Conservation (phyloP, 129 eudicot genomes). For the Helianthus tuberosus region DNA sequence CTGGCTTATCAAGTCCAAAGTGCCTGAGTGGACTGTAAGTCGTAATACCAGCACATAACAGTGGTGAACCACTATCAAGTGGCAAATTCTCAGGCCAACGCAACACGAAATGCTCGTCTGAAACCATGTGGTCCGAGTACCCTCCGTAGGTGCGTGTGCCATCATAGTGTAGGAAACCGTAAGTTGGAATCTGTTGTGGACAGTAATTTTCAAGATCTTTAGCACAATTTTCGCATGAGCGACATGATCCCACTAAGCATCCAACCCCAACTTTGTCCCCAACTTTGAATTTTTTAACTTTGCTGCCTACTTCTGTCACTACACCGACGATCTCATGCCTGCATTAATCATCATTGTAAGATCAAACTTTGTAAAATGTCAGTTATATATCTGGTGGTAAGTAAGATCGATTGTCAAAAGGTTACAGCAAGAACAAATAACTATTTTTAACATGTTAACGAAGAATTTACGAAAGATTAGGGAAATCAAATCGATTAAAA, state of each 20-base stretch:
- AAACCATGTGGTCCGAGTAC: conserved; percentile 60
- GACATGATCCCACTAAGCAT: conserved; percentile 60
- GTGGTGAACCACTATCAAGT: conserved; percentile 57
- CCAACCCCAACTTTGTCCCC: conserved; percentile 73
- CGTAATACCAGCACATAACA: conserved; percentile 72
- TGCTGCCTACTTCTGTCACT: conserved; percentile 53
- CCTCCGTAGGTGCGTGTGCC: conserved; percentile 64
- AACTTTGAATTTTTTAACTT: conserved; percentile 50
- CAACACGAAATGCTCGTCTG: conserved; percentile 49
- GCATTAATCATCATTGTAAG: conserved; percentile 16
- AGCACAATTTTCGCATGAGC: conserved; percentile 43
- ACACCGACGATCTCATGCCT: conserved; percentile 66
- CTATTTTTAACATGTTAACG: too few relatives aligned
- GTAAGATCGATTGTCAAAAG: too few relatives aligned
- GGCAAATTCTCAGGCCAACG: conserved; percentile 55
- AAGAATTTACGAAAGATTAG: too few relatives aligned
- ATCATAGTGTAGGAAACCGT: conserved; percentile 34
- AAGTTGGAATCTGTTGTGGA: conserved; percentile 38
- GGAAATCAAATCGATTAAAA: too few relatives aligned
- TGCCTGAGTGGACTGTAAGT: conserved; percentile 62
- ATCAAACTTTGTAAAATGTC: background rate
- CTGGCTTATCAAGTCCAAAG: conserved; percentile 61
- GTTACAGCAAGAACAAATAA: too few relatives aligned
- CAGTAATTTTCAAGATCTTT: conserved; percentile 58
- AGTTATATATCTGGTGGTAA: too few relatives aligned